phyloP scores from a whole-genome alignment of 2,329 filamentous ascomycete species.

The Penicillium sp. region DNA sequence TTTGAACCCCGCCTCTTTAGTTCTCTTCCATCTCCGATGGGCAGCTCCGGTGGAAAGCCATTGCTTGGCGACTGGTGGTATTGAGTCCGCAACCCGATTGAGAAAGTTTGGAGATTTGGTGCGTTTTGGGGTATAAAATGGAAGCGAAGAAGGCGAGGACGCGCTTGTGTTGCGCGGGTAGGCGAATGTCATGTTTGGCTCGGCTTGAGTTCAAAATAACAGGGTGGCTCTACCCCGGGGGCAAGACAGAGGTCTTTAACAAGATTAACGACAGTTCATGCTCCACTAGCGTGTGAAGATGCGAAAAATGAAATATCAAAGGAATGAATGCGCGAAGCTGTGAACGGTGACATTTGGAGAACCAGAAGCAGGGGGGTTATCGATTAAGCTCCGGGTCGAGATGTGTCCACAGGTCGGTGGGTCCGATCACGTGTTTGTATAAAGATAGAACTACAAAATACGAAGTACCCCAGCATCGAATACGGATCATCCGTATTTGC shows the following conservation, averaged over 20 bases:
- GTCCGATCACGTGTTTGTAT: conserved; percentile 4
- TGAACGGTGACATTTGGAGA: conserved; percentile 1
- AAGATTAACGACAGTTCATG: conserved; percentile 23
- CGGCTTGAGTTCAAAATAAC: conserved; percentile 8
- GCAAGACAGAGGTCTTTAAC: conserved; percentile 16
- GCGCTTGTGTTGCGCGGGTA: conserved; percentile 30
- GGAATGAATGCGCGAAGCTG: neutral
- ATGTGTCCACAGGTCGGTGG: conserved; percentile 3
- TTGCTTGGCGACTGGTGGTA: conserved; percentile 25
- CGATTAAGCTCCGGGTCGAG: conserved; percentile 11
- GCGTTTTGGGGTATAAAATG: conserved; percentile 21
- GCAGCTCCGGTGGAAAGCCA: conserved; percentile 21
- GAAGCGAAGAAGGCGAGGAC: conserved; percentile 28
- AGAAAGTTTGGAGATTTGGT: conserved; percentile 13
- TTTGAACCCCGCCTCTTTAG: conserved; percentile 19
- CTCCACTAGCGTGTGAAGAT: conserved; percentile 4
- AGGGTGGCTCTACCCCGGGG: conserved; percentile 14
- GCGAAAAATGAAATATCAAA: neutral
- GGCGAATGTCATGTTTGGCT: conserved; percentile 37
- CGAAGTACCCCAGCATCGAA: neutral
- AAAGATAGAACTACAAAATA: neutral
- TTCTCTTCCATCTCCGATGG: conserved; percentile 6
- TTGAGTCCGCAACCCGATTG: conserved; percentile 14
- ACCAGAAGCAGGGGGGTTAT: conserved; percentile 12
- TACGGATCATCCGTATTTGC: neutral